Base-by-base conservation (phyloP, 208 protist species). In the Trypanosoma melophagium region DNA sequence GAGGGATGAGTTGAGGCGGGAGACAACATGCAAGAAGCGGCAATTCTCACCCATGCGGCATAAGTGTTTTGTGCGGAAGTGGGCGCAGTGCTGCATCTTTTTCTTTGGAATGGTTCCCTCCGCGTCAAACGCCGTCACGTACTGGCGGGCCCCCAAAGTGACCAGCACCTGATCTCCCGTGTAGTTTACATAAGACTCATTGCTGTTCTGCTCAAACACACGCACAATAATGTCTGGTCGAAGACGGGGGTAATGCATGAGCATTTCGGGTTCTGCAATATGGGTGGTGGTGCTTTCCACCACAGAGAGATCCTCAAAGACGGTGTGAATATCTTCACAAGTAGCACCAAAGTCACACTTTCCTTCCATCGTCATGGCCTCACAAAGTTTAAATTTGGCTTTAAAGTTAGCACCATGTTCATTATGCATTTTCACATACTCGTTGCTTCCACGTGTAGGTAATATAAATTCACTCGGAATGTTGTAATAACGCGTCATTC, bases 391-490 rank as follows among this genome's bases (percentile, higher is more conserved):
- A 69, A 92, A 91, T 76, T 92, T 92, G 42, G 66, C 68, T 70
- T 92, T 92, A 71, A 90, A 95, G 62, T 92, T 92, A 70, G 90
- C 77, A 10, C 89, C 86, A 77, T 92, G 80, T 42, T 92, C 84
- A 64, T 95, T 95, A 74, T 84, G 88, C 81, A 90, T 90, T 58
- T 21, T 65, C 17, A 95, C 71, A 74, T 91, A 95, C 22, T 89
- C 71, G 19, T 55, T 51, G 57, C 86, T 92, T 5, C 89, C 86
- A 31, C 66, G 63, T 21, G 86, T 90, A 42, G 80, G 73, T 47
- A 77, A 69, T 3, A 92, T 66, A n/a, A 56, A 79, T 71, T 92
- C 86, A 22, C 79, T 87, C 9, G 79, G 83, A 40, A 95, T 84
- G 24, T 73, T 75, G 74, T 88, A 92, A 71, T 95, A 95, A 14